Base-by-base conservation (phyloP, 352 stramenopile species). In the Phytophthora syringae region DNA sequence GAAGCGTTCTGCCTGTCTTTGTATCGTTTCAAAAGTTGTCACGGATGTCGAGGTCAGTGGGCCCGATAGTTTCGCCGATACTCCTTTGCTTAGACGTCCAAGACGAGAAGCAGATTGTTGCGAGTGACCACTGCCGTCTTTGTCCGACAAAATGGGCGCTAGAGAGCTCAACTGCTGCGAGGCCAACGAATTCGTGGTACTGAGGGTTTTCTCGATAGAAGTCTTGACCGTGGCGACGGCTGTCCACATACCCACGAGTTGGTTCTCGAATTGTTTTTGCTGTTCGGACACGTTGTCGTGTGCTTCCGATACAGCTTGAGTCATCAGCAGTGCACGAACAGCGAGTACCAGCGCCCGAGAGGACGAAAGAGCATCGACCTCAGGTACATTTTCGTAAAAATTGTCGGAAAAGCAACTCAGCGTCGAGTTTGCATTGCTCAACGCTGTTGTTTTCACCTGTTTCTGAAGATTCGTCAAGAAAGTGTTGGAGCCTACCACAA, bases 91-190 rank as follows among this genome's bases (percentile, higher is more conserved):
- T 21, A 77, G 28, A 5, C 65, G 59, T n/a, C 59, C 64, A 57
- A 77, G 50, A 15, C 60, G 70, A 10, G 60, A 74, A 12, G 64
- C 70, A 22, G 65, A 72, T 47, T 77, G 70, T 24, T 77, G 30
- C 24, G 56, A 49, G 34, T 59, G 69, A 10, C 58, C 51, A 16
- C 52, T 74, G 13, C 55, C 65, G 21, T 74, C 57, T 6, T 44
- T 69, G 36, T 67, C 28, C 7, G 60, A 64, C 3, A 62, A 54
- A 57, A 72, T 72, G 16, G 54, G 70, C 4, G 60, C 58, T 11
- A 77, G 37, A n/a, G 70, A 74, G 28, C 16, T 64, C 16, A 77
- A 44, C 22, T 74, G 51, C 25, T 71, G 36, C n/a, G 42, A 60
- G 7, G 39, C 55, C 22, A 66, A 18, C 7, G 47, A 20, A 24